Base-by-base conservation (phyloP, 2,329 filamentous ascomycete species). In the Neonectria punicea region DNA sequence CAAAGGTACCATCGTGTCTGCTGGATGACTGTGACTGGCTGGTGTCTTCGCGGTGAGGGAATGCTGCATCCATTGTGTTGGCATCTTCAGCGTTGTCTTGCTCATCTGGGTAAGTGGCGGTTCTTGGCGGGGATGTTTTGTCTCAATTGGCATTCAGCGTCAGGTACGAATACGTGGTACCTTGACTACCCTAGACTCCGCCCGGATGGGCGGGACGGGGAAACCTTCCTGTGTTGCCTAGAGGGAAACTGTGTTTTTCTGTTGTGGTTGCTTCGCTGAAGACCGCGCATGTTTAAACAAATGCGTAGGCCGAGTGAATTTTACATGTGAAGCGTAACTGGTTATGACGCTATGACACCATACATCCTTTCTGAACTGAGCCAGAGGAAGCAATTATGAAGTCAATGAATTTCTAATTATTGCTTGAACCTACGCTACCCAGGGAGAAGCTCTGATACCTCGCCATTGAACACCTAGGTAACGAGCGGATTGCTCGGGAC, bases 21-120 rank as follows among this genome's bases (percentile, higher is more conserved):
- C 36, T 60, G 34, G 56, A 47, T 36, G 56, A 54, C 28, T 64
- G 44, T 60, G 44, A 59, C 34, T 64, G 51, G 56, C 36, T 59
- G 25, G 32, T 28, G 32, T 51, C 2, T 58, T 28, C 36, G 16
- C 46, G 25, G 16, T 34, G 25, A 30, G 49, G 30, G 53, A 56
- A 57, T 57, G 46, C 22, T 18, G 43, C 20, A 36, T 7, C 20
- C 44, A n/a, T 54, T 58, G 30, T 53, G 39, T 25, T 61, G 34
- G 53, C 34, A 50, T 55, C 58, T 36, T 49, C 32, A 36, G n/a
- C 54, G 22, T 16, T 32, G 30, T 41, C 55, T 47, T 25, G 20
- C 44, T 22, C 53, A 20, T 30, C 30, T 32, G 41, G 30, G 30
- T 36, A 36, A 36, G n/a, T 41, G 39, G 39, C 39, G 36, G 36